phyloP scores from a whole-genome alignment of 306 rosid species.

The Cicer chorassanicum region DNA sequence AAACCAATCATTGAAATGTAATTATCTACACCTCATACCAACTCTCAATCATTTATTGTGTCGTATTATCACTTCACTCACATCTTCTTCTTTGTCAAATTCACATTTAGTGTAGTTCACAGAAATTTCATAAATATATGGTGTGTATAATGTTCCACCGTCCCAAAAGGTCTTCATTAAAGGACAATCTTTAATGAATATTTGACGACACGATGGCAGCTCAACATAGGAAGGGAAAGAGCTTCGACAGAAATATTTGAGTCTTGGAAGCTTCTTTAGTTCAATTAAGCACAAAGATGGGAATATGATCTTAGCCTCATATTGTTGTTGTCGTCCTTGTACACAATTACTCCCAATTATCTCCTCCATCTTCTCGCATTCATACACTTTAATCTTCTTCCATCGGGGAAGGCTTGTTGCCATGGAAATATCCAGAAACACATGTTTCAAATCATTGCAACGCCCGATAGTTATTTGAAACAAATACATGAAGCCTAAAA shows the following conservation, averaged over 20 bases:
- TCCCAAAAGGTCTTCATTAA: neutral
- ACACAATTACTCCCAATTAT: neutral
- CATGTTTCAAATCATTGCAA: slow-evolving; percentile 4
- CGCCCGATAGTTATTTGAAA: rapidly evolving
- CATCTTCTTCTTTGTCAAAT: neutral
- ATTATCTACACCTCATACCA: neutral
- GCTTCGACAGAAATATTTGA: neutral
- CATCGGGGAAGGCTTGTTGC: neutral
- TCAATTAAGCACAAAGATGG: rapidly evolving
- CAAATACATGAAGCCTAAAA: neutral
- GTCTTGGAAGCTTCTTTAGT: neutral
- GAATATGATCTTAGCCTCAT: neutral
- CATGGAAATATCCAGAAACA: slow-evolving; percentile 10
- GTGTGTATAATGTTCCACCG: neutral
- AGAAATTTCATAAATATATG: neutral
- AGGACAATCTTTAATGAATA: neutral
- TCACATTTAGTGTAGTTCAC: neutral
- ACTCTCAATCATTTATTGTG: neutral
- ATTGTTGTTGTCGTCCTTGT: neutral
- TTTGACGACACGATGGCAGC: neutral
- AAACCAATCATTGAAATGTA: neutral
- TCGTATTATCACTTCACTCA: neutral
- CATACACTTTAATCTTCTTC: rapidly evolving
- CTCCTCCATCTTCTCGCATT: slow-evolving; percentile 13
- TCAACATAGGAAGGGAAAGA: neutral